Base-by-base conservation (phyloP, 1,284 basidiomycete genomes). In the Anthracocystis panici-leucophaei region DNA sequence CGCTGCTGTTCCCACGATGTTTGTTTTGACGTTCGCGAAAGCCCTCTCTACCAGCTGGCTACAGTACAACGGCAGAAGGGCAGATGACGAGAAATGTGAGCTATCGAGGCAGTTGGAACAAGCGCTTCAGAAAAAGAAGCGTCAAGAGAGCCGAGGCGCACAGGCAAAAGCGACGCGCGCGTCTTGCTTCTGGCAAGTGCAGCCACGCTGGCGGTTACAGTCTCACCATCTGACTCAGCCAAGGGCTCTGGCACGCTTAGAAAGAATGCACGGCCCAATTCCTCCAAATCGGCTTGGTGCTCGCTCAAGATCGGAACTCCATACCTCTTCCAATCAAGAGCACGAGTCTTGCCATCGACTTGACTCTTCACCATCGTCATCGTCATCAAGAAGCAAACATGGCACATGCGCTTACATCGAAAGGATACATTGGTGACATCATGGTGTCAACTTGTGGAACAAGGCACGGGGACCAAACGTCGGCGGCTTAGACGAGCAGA, bases 191-290 rank as follows among this genome's bases (percentile, higher is more conserved):
- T 21, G 31, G 16, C 5, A 23, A 21, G 0, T 9, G 50, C 48
- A 25, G 61, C 61, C 61, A 57, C 62, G 62, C 62, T 64, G 62
- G 62, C 62, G 55, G 25, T 27, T 38, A 40, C 29, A 46, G n/a
- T n/a, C n/a, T n/a, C n/a, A n/a, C n/a, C n/a, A n/a, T n/a, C n/a
- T n/a, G n/a, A n/a, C n/a, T n/a, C n/a, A n/a, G n/a, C n/a, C n/a
- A n/a, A n/a, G n/a, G n/a, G n/a, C n/a, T 38, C 14, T 16, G 35
- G 45, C 45, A 21, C 45, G 41, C 41, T 38, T 27, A 27, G 4
- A 14, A 9, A n/a, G 7, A 42, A 23, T 10, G 57, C 48, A 58
- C 57, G 48, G 49, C 57, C 40, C 57, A 50, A 50, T n/a, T 31
- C 49, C 14, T 23, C 23, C 27, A 2, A 20, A 50, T 50, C 49